Evolutionary conservation across 2,329 filamentous ascomycete species (phyloP), one percentile per base, ranked within the genome.

Genomic region (Paraphoma sp.): DNA sequence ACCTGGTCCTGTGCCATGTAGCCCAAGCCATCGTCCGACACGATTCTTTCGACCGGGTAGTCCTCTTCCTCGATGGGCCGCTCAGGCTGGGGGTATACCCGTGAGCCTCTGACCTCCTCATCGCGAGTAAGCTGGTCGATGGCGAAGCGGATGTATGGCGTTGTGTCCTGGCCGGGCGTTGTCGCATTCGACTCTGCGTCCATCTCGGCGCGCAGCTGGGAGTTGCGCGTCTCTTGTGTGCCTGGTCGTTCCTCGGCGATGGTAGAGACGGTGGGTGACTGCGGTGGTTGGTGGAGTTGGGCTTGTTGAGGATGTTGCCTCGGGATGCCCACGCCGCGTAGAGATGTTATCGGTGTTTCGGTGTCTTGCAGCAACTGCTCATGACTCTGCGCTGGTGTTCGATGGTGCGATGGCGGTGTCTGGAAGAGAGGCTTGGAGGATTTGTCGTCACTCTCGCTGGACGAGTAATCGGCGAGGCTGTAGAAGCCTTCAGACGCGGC

Each of bases 81-180:
- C 12, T 60, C 57, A 10, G 64, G 62, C 17, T 68, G 56, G 14
- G 51, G 82, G 50, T 85, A 82, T 63, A 84, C 78, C 52, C 82
- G 79, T 53, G 83, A 80, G 9, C 84, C 82, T 54, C 81, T 78
- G 6, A 87, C 82, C 57, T 91, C 87, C 54, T 88, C 88, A 68
- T 90, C 86, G 46, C 89, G 83, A 6, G 92, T 96, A 65, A 98
- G 81, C 60, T 94, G 92, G 62, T 96, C 91, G 60, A 98, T 87
- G 41, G 94, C 93, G 74, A 95, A 96, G 62, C 90, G 90, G 61
- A 97, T 91, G 75, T 93, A 96, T 0, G 92, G 93, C 8, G 88
- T 90, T 70, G 96, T 90, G 69, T 97, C 93, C 40, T 92, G 81
- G 9, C 89, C 91, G 0, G 93, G 93, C 0, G 75, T 77, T 6